These are phyloP conservation scores for Dimargaris cristalligena DNA, from an alignment of 192 early-diverging fungal genomes.

Conservation along the genomic window DNA sequence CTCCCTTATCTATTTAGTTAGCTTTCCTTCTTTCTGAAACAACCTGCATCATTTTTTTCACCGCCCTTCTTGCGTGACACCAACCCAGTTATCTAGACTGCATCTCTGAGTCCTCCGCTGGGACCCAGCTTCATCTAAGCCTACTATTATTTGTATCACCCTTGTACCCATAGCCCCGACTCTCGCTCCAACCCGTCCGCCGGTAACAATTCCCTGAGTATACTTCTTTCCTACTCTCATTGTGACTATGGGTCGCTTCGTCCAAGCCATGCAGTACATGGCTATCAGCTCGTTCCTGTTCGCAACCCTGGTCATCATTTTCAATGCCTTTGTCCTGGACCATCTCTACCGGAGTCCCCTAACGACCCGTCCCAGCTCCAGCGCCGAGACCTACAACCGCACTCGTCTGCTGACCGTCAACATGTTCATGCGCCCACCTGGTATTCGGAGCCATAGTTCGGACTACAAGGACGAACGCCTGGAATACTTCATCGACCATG, in stretches of 20 bases:
- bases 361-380: background rate
- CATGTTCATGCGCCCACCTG: slow-evolving; percentile 55
- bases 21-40: too few species aligned
- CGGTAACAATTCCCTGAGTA: too few species aligned
- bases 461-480: slow-evolving; percentile 72
- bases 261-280: background rate
- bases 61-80: too few species aligned
- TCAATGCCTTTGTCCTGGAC: slow-evolving; percentile 2
- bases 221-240: background rate
- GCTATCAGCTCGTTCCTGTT: background rate
- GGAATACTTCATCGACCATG: slow-evolving; percentile 42
- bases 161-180: too few species aligned
- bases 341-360: background rate
- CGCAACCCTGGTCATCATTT: background rate
- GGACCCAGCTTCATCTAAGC: too few species aligned
- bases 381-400: background rate
- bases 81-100: too few species aligned
- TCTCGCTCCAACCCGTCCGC: too few species aligned
- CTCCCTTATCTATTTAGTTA: too few species aligned
- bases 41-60: too few species aligned
- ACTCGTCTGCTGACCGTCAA: slow-evolving; percentile 43
- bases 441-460: slow-evolving; percentile 47
- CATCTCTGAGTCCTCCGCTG: too few species aligned
- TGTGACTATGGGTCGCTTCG: background rate
- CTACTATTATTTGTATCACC: too few species aligned